These are phyloP conservation scores for Biscutella laevigata DNA, from an alignment of 441 rosid genomes.

Conservation along the genomic window DNA sequence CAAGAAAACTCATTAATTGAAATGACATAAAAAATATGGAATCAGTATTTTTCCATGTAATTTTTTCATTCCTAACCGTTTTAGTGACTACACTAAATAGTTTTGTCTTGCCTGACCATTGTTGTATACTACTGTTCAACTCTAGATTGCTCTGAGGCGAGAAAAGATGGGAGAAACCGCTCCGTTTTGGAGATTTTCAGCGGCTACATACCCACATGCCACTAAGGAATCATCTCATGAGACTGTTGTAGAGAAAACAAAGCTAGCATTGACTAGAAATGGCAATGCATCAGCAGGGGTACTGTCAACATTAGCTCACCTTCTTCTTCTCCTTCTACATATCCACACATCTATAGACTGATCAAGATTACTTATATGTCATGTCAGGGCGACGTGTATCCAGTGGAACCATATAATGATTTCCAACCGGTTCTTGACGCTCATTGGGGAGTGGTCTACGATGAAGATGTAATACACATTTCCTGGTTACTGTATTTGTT, in stretches of 20 bases:
- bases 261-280: slow-evolving; percentile 26
- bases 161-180: slow-evolving; percentile 73
- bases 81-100: background rate
- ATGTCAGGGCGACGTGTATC: slow-evolving; percentile 63
- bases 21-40: background rate
- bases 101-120: slow-evolving; percentile 1
- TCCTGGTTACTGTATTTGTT: background rate
- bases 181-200: slow-evolving; percentile 68
- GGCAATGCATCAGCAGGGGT: slow-evolving; percentile 42
- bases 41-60: background rate
- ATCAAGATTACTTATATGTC: background rate
- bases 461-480: slow-evolving; percentile 46
- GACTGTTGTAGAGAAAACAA: slow-evolving; percentile 25
- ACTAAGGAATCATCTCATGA: slow-evolving; percentile 22
- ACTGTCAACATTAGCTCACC: slow-evolving; percentile 9
- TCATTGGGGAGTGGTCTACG: slow-evolving; percentile 63
- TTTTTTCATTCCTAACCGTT: background rate
- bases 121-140: slow-evolving; percentile 1
- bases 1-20: background rate
- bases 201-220: slow-evolving; percentile 55
- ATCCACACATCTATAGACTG: background rate
- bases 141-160: slow-evolving; percentile 62
- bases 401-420: slow-evolving; percentile 47
- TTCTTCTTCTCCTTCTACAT: background rate
- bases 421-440: slow-evolving; percentile 56